phyloP scores from a whole-genome alignment of 495 filamentous ascomycete species.

The Trichocladium antarcticum region DNA sequence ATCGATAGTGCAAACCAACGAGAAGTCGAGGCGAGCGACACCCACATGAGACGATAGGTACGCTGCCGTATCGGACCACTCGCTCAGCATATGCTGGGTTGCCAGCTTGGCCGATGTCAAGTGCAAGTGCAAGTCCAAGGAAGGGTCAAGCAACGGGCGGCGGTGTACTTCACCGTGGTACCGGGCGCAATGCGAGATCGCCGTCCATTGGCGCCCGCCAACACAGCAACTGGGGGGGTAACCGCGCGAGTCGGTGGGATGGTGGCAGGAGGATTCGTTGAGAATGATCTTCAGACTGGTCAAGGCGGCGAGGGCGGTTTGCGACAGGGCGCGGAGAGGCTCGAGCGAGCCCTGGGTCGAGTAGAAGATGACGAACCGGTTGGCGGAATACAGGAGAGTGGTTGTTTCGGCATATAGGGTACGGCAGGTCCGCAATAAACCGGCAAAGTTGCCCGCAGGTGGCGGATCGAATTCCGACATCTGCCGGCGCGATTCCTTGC shows the following conservation, averaged over 20 bases:
- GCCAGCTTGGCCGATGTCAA: background rate
- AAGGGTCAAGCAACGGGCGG: background rate
- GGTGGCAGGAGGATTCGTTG: slow-evolving; percentile 5
- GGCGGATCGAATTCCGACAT: background rate
- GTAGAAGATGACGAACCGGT: slow-evolving; percentile 9
- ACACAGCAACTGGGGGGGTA: background rate
- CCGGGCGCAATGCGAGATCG: background rate
- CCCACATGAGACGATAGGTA: slow-evolving; percentile 3
- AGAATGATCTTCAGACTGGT: slow-evolving; percentile 11
- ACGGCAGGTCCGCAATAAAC: slow-evolving; percentile 9
- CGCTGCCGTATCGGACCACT: slow-evolving; percentile 2
- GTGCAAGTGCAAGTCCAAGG: background rate
- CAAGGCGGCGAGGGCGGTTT: slow-evolving; percentile 5
- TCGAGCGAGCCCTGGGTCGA: background rate
- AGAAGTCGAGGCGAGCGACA: slow-evolving; percentile 4
- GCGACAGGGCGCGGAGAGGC: slow-evolving; percentile 1
- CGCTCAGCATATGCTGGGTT: slow-evolving; percentile 3
- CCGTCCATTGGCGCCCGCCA: background rate
- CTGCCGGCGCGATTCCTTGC: background rate
- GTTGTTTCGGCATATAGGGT: slow-evolving; percentile 1
- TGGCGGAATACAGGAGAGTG: slow-evolving; percentile 8
- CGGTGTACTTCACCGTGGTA: background rate
- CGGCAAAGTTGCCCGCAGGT: slow-evolving; percentile 5
- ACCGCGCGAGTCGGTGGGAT: background rate
- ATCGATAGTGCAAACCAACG: slow-evolving; percentile 1